Evolutionary conservation across 2,329 filamentous ascomycete genomes (phyloP).

Genomic region (Chrysoporthe cubensis): DNA sequence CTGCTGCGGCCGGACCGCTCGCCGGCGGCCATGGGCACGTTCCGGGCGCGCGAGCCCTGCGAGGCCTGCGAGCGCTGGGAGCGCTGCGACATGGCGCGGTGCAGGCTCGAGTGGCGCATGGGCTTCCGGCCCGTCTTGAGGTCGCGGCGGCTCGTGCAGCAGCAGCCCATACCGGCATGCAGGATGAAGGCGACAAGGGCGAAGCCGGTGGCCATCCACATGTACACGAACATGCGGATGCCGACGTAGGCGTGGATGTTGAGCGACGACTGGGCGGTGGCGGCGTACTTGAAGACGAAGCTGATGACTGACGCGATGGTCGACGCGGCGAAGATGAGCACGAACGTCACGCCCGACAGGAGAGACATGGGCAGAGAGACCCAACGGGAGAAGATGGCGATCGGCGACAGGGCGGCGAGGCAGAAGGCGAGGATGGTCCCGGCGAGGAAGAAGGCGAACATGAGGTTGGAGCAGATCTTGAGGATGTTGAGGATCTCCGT

Average conservation of each 20-base stretch:
- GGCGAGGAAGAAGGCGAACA: constrained; percentile 87
- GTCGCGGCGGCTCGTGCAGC: constrained; percentile 64
- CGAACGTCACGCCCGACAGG: constrained; percentile 67
- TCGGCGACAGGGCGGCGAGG: constrained; percentile 67
- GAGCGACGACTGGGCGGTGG: constrained; percentile 71
- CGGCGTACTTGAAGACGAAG: constrained; percentile 77
- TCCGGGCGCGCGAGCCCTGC: constrained; percentile 11
- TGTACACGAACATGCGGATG: constrained; percentile 77
- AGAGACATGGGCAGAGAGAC: constrained; percentile 70
- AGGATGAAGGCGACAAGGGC: constrained; percentile 72
- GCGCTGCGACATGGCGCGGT: constrained; percentile 26
- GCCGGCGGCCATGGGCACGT: constrained; percentile 12
- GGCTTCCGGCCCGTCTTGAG: constrained; percentile 45
- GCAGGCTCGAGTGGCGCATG: constrained; percentile 30
- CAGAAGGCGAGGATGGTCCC: constrained; percentile 72
- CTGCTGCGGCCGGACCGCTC: constrained; percentile 13
- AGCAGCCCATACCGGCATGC: constrained; percentile 79
- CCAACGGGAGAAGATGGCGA: constrained; percentile 58
- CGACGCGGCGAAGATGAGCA: constrained; percentile 71
- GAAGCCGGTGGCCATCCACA: constrained; percentile 79
- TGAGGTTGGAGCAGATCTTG: constrained; percentile 74
- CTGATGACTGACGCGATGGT: constrained; percentile 84
- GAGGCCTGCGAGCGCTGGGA: constrained; percentile 37
- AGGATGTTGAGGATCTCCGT: constrained; percentile 75
- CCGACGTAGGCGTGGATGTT: constrained; percentile 78